Percentiles rank a stretch among this genome's conserved stretches.
Conservation (phyloP, 192 early-diverging fungal species). For the Backusella morwellensis region DNA sequence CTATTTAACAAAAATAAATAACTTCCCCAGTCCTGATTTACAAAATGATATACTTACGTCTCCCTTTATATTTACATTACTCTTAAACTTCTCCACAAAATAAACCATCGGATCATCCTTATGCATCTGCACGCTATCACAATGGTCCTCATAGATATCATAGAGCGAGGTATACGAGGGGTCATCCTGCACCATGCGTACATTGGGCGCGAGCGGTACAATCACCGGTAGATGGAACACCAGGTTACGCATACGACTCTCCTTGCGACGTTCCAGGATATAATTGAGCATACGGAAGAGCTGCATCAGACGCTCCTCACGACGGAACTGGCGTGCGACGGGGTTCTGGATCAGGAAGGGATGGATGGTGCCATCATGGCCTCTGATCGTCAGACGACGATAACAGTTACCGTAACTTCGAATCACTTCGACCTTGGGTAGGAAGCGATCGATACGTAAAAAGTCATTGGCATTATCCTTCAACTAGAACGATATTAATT, state of each 20-base stretch:
- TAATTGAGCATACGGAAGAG: constrained; percentile 91
- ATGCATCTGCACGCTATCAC: constrained; percentile 64
- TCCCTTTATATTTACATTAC: constrained; percentile 57
- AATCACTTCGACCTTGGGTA: constrained; percentile 84
- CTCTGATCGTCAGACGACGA: constrained; percentile 83
- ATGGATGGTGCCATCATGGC: constrained; percentile 87
- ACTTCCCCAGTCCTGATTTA: background rate
- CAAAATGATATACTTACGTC: constrained; percentile 37
- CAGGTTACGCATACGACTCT: constrained; percentile 77
- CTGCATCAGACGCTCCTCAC: constrained; percentile 97
- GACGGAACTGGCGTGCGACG: constrained; percentile 77
- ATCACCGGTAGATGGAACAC: constrained; percentile 88
- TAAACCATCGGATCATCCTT: constrained; percentile 89
- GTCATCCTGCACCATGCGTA: constrained; percentile 93
- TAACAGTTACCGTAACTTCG: constrained; percentile 72
- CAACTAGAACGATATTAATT: background rate
- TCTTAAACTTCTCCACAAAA: constrained; percentile 74
- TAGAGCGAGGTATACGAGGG: constrained; percentile 87
- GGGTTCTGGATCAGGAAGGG: constrained; percentile 96
- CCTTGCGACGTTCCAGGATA: constrained; percentile 77
- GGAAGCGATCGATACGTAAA: constrained; percentile 92
- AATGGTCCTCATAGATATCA: constrained; percentile 92
- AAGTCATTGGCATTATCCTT: constrained; percentile 86
- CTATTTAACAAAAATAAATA: constrained; percentile 5
- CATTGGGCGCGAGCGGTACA: constrained; percentile 87